Evolutionary conservation across 140 eudicot genomes (phyloP).

Genomic region (Bidens hawaiensis): DNA sequence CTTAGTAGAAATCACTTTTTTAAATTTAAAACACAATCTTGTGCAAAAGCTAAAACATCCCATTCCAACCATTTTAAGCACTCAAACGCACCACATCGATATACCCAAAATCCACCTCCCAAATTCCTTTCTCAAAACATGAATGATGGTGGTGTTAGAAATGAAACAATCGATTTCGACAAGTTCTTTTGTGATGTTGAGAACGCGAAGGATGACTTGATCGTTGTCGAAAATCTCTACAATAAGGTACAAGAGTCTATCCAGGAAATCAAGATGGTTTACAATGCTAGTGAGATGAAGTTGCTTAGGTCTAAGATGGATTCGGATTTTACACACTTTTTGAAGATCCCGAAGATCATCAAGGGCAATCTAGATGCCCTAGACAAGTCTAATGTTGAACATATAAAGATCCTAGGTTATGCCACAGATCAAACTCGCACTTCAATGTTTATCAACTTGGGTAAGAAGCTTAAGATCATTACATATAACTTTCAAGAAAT

Average conservation of each 20-base stretch:
- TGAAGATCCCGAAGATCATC: slow-evolving; percentile 44
- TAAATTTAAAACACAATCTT: too few species aligned
- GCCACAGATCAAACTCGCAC: slow-evolving; percentile 69
- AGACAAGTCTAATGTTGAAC: slow-evolving; percentile 49
- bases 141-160: slow-evolving; percentile 31
- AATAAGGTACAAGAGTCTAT: slow-evolving; percentile 55
- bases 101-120: too few species aligned
- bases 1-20: too few species aligned
- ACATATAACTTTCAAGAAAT: slow-evolving; percentile 70
- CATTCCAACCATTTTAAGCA: too few species aligned
- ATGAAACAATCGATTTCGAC: slow-evolving; percentile 48
- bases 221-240: slow-evolving; percentile 49
- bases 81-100: too few species aligned
- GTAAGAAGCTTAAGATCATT: slow-evolving; percentile 66
- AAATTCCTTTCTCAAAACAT: too few species aligned
- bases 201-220: slow-evolving; percentile 65
- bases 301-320: slow-evolving; percentile 62
- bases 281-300: slow-evolving; percentile 59
- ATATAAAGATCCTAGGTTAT: slow-evolving; percentile 58
- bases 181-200: slow-evolving; percentile 68
- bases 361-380: slow-evolving; percentile 67
- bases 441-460: slow-evolving; percentile 63
- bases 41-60: too few species aligned
- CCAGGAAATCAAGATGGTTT: slow-evolving; percentile 53
- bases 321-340: slow-evolving; percentile 46